phyloP scores from a whole-genome alignment of 192 early-diverging fungal species.

The Linnemannia elongata region DNA sequence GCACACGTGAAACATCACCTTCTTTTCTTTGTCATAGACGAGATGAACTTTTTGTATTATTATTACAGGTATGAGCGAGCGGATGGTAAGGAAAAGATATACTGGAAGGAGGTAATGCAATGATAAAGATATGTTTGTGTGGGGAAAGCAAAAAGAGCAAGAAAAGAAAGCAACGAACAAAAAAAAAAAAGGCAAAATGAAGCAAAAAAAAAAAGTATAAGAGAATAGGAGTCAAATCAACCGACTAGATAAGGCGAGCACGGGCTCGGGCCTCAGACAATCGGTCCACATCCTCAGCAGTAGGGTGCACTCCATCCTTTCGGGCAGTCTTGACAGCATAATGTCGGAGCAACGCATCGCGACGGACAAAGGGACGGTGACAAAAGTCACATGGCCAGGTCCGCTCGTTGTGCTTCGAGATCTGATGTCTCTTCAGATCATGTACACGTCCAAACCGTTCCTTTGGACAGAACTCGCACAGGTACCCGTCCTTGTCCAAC shows the following conservation, averaged over 20 bases:
- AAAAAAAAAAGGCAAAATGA: not conserved
- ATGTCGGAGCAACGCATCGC: constrained; percentile 26
- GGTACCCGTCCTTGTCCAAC: constrained; percentile 12
- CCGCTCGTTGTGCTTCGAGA: constrained; percentile 36
- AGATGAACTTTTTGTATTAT: not conserved
- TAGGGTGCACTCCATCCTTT: constrained; percentile 29
- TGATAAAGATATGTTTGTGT: not conserved
- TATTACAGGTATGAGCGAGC: not conserved
- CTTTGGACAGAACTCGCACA: constrained; percentile 15
- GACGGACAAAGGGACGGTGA: constrained; percentile 31
- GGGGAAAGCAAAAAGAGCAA: too few relatives aligned
- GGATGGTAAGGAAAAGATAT: too few relatives aligned
- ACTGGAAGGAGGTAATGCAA: not conserved
- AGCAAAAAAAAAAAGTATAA: not conserved
- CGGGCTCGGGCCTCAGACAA: constrained; percentile 28
- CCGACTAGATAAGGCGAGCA: constrained; percentile 16
- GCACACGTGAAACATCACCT: not conserved
- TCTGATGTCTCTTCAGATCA: constrained; percentile 34
- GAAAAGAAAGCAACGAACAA: not conserved
- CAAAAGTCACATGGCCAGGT: constrained; percentile 41
- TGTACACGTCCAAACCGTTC: constrained; percentile 32
- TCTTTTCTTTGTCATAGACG: too few relatives aligned
- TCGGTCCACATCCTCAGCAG: constrained; percentile 6
- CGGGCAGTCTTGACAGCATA: constrained; percentile 30
- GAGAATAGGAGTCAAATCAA: not conserved